Percentiles rank a stretch among this genome's conserved stretches.
Evolutionary conservation across 2,329 filamentous ascomycete species (phyloP).

Genomic region (Cladosporium sp.): DNA sequence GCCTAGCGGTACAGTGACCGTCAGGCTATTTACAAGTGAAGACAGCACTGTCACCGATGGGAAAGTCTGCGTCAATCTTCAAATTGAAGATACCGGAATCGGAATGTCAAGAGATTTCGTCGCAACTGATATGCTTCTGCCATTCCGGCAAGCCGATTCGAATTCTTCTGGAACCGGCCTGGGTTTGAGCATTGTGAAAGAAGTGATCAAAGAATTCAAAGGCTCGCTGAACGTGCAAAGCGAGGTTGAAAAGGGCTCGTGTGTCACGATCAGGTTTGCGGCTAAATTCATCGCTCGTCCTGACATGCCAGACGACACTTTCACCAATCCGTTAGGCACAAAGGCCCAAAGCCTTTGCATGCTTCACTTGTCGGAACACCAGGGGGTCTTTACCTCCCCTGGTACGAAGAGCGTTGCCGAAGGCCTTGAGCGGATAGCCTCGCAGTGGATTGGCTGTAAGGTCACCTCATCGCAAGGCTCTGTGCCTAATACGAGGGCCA

Average conservation of each 20-base stretch:
- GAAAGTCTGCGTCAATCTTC: constrained; percentile 9
- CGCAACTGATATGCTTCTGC: constrained; percentile 28
- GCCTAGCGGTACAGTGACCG: constrained; percentile 33
- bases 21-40: constrained; percentile 15
- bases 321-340: not conserved
- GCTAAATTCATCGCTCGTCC: not conserved
- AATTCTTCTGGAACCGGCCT: constrained; percentile 32
- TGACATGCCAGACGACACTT: not conserved
- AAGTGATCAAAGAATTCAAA: constrained; percentile 25
- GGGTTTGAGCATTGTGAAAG: constrained; percentile 32
- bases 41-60: constrained; percentile 14
- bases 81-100: constrained; percentile 29
- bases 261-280: constrained; percentile 13
- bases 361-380: not conserved
- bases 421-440: not conserved
- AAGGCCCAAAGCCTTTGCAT: not conserved
- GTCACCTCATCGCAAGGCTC: not conserved
- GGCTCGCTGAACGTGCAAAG: constrained; percentile 28
- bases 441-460: constrained; percentile 6
- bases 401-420: not conserved
- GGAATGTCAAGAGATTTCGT: constrained; percentile 32
- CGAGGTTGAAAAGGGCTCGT: constrained; percentile 22
- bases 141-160: constrained; percentile 33
- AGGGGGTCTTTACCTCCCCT: not conserved
- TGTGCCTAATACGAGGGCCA: not conserved